These are phyloP conservation scores for Astrothelium macrocarpum DNA, from an alignment of 495 filamentous ascomycete species.

Conservation along the genomic window DNA sequence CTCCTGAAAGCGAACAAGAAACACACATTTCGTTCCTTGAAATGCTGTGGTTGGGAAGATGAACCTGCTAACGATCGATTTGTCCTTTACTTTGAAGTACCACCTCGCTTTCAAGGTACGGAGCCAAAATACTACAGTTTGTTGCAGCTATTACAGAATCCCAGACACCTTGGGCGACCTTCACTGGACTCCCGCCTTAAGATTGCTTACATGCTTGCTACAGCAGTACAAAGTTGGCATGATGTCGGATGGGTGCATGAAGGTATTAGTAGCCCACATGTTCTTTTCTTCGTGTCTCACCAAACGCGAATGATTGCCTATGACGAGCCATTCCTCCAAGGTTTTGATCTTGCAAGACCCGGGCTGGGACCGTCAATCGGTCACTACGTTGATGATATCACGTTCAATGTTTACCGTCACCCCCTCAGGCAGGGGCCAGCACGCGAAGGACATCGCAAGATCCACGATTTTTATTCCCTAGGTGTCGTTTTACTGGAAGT, in stretches of 20 bases:
- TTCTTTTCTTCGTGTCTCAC: background rate
- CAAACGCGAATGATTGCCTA: background rate
- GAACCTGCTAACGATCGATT: background rate
- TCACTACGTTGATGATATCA: background rate
- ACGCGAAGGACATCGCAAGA: background rate
- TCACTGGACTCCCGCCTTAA: background rate
- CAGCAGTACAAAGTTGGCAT: background rate
- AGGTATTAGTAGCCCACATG: background rate
- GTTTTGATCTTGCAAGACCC: background rate
- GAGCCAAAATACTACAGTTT: background rate
- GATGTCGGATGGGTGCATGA: background rate
- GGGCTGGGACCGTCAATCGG: background rate
- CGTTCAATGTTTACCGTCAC: background rate
- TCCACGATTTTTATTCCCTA: background rate
- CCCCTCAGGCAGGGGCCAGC: background rate
- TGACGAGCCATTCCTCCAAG: background rate
- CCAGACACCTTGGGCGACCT: background rate
- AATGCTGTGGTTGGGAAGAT: background rate
- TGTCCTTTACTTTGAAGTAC: background rate
- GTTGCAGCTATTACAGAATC: background rate
- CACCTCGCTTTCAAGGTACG: background rate
- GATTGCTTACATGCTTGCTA: background rate
- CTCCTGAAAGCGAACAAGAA: background rate
- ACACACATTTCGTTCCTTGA: background rate
- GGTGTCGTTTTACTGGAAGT: background rate